Conservation (phyloP, 1,139 yeast genomes). For the Yamadazyma sp. region DNA sequence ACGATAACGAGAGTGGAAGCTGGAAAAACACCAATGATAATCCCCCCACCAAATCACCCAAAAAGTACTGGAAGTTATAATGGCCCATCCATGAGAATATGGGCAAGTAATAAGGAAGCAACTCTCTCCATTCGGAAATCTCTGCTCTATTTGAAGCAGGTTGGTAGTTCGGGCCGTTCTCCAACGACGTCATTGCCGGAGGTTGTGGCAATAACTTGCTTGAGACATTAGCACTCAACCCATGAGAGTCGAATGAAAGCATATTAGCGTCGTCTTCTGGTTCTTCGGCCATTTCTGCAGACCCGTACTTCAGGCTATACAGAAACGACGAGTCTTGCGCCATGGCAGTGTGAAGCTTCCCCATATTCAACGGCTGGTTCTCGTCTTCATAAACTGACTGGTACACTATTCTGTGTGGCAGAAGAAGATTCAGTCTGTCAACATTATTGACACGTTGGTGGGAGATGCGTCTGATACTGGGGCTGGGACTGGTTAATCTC, state of each 20-base stretch:
- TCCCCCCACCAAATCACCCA: conserved; percentile 85
- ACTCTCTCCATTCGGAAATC: conserved; percentile 25
- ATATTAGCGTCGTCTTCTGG: not conserved
- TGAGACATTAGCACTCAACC: not conserved
- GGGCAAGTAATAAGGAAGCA: conserved; percentile 74
- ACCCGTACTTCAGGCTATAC: not conserved
- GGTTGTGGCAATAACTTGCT: not conserved
- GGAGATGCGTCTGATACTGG: conserved; percentile 34
- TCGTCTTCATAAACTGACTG: conserved; percentile 17
- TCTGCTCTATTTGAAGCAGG: conserved; percentile 25
- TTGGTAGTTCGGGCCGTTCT: conserved; percentile 18
- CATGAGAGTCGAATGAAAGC: not conserved
- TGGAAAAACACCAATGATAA: conserved; percentile 88
- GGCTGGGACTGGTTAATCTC: conserved; percentile 30
- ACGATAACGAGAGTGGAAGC: conserved; percentile 84
- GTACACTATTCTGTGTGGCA: conserved; percentile 12
- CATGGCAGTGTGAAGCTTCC: conserved; percentile 2
- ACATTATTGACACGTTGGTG: conserved; percentile 27
- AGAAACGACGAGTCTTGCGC: not conserved
- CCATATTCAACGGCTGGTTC: conserved; percentile 15
- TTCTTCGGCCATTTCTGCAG: not conserved
- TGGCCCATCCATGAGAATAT: conserved; percentile 75
- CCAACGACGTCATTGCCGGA: not conserved
- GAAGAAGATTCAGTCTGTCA: conserved; percentile 10
- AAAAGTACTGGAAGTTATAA: conserved; percentile 51